Percentiles rank a stretch among this genome's conserved stretches.
Evolutionary conservation across 2,329 filamentous ascomycete genomes (phyloP).

Genomic region (Metarhizium sp.): DNA sequence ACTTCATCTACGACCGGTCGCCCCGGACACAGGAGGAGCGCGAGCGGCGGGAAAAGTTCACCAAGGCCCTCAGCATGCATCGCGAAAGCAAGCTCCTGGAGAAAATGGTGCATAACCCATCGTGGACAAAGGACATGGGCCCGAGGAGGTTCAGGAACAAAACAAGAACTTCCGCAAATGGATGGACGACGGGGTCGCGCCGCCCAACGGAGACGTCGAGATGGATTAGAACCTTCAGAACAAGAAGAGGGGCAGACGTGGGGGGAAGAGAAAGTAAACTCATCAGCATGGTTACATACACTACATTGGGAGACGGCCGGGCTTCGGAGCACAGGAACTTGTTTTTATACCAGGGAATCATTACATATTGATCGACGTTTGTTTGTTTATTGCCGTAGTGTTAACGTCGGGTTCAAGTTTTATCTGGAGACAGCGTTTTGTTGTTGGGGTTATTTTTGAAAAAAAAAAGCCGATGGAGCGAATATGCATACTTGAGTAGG

Average conservation of each 20-base stretch:
- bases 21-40: slow-evolving; percentile 60
- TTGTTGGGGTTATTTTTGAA: too few species aligned
- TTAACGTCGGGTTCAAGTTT: too few species aligned
- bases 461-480: too few species aligned
- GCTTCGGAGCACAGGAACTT: slow-evolving; percentile 2
- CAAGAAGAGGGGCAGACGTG: neutral
- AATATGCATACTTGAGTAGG: too few species aligned
- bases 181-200: slow-evolving; percentile 38
- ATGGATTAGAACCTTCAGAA: neutral
- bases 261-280: neutral
- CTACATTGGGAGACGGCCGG: neutral
- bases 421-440: neutral
- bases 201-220: slow-evolving; percentile 10
- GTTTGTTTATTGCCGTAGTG: neutral
- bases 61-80: slow-evolving; percentile 48
- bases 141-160: slow-evolving; percentile 64
- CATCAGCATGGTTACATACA: neutral
- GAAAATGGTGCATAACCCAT: slow-evolving; percentile 73
- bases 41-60: slow-evolving; percentile 34
- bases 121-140: slow-evolving; percentile 74
- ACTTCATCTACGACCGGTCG: slow-evolving; percentile 60
- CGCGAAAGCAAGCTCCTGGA: slow-evolving; percentile 63
- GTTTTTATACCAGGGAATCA: slow-evolving; percentile 2
- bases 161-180: slow-evolving; percentile 55
- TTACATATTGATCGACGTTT: neutral